A percentile compares a stretch with the other conserved stretches of the same genome.
phyloP scores from a whole-genome alignment of 495 filamentous ascomycete species.

The Lasiosphaeriaceae sp. region DNA sequence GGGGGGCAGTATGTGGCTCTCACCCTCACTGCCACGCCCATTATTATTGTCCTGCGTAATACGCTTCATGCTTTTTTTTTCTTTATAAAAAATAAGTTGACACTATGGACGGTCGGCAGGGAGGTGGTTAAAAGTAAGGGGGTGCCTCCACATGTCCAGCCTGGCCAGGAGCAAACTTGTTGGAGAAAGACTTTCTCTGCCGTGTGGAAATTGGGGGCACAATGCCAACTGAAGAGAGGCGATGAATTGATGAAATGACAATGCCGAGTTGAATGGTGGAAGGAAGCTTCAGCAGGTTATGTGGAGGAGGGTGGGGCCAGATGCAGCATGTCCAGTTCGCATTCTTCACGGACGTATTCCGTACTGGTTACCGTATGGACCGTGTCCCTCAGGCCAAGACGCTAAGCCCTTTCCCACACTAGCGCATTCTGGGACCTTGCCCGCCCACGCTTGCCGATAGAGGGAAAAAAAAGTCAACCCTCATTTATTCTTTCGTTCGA shows the following conservation, averaged over 20 bases:
- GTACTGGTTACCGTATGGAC: too few species aligned
- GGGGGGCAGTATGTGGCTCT: not conserved
- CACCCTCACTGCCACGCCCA: not conserved
- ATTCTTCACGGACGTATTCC: too few species aligned
- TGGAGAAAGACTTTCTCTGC: not conserved
- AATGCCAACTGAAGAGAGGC: not conserved
- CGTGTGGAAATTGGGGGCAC: not conserved
- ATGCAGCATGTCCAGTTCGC: too few species aligned
- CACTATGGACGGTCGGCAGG: too few species aligned
- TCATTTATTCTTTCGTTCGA: conserved; percentile 18
- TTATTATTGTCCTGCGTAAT: not conserved
- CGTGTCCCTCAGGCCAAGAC: not conserved
- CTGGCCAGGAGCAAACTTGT: too few species aligned
- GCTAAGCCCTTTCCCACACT: conserved; percentile 11
- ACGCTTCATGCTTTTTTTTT: not conserved
- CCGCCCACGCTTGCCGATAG: conserved; percentile 15
- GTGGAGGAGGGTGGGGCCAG: too few species aligned
- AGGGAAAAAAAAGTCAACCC: conserved; percentile 31
- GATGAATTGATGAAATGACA: not conserved
- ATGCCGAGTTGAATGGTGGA: not conserved
- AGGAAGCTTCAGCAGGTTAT: not conserved
- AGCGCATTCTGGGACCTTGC: conserved; percentile 4
- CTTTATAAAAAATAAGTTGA: too few species aligned
- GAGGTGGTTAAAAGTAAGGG: too few species aligned
- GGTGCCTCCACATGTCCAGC: too few species aligned